phyloP scores from a whole-genome alignment of 495 filamentous ascomycete genomes.

The Aspergillus conjunctus region DNA sequence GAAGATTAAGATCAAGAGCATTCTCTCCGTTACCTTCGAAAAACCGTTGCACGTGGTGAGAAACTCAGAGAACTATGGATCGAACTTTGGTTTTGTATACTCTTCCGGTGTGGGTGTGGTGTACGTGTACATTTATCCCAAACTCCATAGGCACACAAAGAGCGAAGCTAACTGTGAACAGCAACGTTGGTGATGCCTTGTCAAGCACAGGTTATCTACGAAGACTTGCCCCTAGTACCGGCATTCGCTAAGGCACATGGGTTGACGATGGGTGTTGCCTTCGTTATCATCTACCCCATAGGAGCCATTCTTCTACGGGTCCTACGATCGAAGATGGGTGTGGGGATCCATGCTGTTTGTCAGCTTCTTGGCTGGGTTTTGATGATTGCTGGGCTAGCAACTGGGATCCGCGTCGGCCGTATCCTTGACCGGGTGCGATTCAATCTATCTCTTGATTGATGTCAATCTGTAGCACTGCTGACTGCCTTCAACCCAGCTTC shows the following conservation, averaged over 20 bases:
- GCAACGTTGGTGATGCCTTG: not conserved
- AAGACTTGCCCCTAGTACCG: constrained; percentile 22
- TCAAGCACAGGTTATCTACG: constrained; percentile 11
- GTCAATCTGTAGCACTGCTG: not conserved
- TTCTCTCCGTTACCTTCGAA: no score
- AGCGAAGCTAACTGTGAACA: not conserved
- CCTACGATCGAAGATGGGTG: constrained; percentile 7
- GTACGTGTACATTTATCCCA: no score
- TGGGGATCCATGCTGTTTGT: constrained; percentile 11
- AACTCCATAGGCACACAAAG: not conserved
- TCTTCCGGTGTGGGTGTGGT: no score
- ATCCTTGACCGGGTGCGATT: constrained; percentile 18
- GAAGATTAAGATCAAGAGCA: no score
- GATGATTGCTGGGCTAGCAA: constrained; percentile 20
- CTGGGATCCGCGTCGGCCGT: constrained; percentile 19
- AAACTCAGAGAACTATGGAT: no score
- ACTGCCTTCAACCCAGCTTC: constrained; percentile 2
- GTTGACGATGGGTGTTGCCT: constrained; percentile 17
- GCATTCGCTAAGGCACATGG: constrained; percentile 18
- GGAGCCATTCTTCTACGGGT: constrained; percentile 18
- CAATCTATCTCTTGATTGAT: not conserved
- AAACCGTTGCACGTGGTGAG: no score
- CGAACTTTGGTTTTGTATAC: no score
- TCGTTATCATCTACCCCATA: constrained; percentile 18
- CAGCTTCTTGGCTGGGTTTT: constrained; percentile 15